Evolutionary conservation across 129 eudicot species (phyloP), one percentile per base, ranked within the genome.

Genomic region (Artemisia tridentata): DNA sequence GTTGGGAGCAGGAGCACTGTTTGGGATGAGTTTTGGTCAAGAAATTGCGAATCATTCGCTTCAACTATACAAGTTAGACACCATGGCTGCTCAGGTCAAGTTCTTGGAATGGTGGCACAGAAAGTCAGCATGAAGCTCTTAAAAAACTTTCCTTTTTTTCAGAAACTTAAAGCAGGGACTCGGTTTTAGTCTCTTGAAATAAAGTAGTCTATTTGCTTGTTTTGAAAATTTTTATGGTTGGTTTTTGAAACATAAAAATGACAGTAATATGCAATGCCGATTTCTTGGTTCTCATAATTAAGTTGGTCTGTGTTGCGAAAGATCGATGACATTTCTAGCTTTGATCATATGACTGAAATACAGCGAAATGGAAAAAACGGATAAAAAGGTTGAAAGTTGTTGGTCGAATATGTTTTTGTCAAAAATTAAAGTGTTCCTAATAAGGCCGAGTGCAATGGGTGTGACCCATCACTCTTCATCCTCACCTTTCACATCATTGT

Each of bases 21-120:
- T 86, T 51, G 98, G 98, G 23, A 76, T 82, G 88, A 86, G 86
- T 38, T 88, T 88, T 56, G 97, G 96, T 29, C 78, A 79, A 21
- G 96, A 91, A 64, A 62, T 81, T 73, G 92, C 87, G n/a, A 86
- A 84, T 69, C 97, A 91, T 72, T 82, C 78, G 54, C 86, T 84
- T 79, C 96, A 91, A 63, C 75, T 88, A 5, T 91, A 88, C 78
- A 82, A 78, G 78, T 7, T 86, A 75, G 92, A 91, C 75, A 84
- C 88, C 49, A 69, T 84, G 90, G 78, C 90, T 31, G 83, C 98
- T 1, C 93, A 88, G 80, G 82, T 78, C 19, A 91, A 91, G 80
- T 91, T 88, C 78, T 48, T 80, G 77, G 96, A 91, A 72, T 91
- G 97, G 97, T 75, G 88, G 92, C 81, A 91, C 80, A 88, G 76